Evolutionary conservation across 1,284 basidiomycete genomes (phyloP).

Genomic region (Vanrija humicola): DNA sequence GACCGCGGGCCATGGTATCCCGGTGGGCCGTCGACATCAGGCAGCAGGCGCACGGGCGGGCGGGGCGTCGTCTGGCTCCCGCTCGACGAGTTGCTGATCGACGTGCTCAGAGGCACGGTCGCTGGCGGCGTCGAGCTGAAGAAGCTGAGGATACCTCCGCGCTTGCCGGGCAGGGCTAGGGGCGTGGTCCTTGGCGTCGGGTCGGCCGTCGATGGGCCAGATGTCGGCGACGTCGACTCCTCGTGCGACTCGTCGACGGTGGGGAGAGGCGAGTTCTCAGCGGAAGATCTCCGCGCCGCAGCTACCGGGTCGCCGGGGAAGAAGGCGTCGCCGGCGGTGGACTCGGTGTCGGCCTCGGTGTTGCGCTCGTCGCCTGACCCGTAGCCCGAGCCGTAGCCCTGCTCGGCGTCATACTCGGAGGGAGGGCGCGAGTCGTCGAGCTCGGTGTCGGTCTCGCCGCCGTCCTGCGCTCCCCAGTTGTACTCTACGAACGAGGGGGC

Average conservation of each 20-base stretch:
- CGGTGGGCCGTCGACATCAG: constrained; percentile 2
- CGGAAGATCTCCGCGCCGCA: constrained; percentile 1
- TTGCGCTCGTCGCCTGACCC: constrained; percentile 18
- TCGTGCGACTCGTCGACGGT: constrained; percentile 10
- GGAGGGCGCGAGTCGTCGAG: neutral
- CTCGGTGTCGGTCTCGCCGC: constrained; percentile 5
- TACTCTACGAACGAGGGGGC: constrained; percentile 46
- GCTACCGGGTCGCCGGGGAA: constrained; percentile 11
- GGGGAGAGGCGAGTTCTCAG: constrained; percentile 6
- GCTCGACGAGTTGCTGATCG: constrained; percentile 2
- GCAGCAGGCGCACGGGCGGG: constrained; percentile 1
- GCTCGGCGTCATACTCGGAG: constrained; percentile 13
- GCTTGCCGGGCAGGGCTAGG: constrained; percentile 5
- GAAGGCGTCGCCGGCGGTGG: constrained; percentile 5
- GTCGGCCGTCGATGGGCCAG: neutral
- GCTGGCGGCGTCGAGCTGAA: constrained; percentile 13
- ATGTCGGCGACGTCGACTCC: constrained; percentile 2
- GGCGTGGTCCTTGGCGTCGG: neutral
- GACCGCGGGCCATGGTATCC: too few relatives aligned
- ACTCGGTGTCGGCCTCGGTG: constrained; percentile 24
- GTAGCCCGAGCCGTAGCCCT: constrained; percentile 7
- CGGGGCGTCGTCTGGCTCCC: constrained; percentile 12
- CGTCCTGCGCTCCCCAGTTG: constrained; percentile 10
- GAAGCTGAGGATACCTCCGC: constrained; percentile 12
- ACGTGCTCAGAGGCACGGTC: constrained; percentile 1